Percentiles rank a stretch among this genome's conserved stretches.
Conservation (phyloP, 192 early-diverging fungal species). For the Mortierella hygrophila region DNA sequence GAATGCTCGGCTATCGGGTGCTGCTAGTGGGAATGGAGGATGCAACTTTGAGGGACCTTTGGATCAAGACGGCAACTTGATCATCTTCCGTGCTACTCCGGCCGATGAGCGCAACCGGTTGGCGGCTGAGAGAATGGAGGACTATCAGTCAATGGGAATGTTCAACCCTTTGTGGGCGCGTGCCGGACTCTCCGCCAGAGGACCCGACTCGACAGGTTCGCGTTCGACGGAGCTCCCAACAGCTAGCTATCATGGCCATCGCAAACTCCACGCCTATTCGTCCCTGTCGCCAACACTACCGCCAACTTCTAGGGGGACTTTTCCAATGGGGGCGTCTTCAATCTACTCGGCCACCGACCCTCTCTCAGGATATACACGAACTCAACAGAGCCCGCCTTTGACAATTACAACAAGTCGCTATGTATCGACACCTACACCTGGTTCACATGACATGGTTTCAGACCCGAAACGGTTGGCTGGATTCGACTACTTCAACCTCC, state of each 20-base stretch:
- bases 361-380: not conserved
- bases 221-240: not conserved
- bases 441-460: not conserved
- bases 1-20: conserved; percentile 19
- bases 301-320: not conserved
- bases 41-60: conserved; percentile 8
- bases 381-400: not conserved
- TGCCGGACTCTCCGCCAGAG: conserved; percentile 15
- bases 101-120: conserved; percentile 11
- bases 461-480: not conserved
- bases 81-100: not conserved
- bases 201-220: conserved; percentile 11
- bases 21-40: not conserved
- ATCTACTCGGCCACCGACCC: not conserved
- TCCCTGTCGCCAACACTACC: conserved; percentile 7
- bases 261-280: conserved; percentile 36
- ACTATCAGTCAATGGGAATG: conserved; percentile 4
- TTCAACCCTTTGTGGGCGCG: conserved; percentile 5
- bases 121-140: conserved; percentile 11
- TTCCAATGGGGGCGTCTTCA: not conserved
- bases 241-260: not conserved
- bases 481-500: conserved; percentile 24
- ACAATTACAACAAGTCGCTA: not conserved
- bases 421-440: not conserved
- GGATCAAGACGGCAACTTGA: not conserved